Conservation (phyloP, 2,329 filamentous ascomycete genomes). For the Cadophora malorum region DNA sequence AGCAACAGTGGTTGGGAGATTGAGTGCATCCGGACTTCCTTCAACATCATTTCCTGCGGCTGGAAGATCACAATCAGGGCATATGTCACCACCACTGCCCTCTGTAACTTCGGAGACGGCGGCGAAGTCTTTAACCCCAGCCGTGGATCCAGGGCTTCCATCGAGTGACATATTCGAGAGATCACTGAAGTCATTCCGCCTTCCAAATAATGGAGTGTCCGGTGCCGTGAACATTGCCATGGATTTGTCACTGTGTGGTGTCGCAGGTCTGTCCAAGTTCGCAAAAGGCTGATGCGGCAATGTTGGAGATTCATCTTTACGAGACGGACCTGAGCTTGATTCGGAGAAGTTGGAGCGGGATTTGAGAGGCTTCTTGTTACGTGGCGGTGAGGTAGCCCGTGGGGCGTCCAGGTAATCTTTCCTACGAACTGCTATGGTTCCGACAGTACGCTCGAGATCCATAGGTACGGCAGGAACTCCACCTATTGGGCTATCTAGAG, state of each 20-base stretch:
- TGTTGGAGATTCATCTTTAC: background rate
- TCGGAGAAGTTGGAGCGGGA: slow-evolving; percentile 20
- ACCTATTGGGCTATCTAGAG: slow-evolving; percentile 37
- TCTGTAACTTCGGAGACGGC: background rate
- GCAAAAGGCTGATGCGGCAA: slow-evolving; percentile 1
- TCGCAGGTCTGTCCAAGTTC: slow-evolving; percentile 1
- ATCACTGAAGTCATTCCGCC: slow-evolving; percentile 6
- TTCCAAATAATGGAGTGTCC: slow-evolving; percentile 15
- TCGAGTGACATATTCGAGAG: slow-evolving; percentile 23
- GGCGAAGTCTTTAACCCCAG: slow-evolving; percentile 8
- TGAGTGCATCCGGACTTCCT: background rate
- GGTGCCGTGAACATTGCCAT: slow-evolving; percentile 25
- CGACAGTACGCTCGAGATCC: background rate
- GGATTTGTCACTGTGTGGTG: slow-evolving; percentile 13
- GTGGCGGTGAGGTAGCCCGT: background rate
- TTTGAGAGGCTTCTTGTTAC: slow-evolving; percentile 3
- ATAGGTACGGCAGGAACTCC: slow-evolving; percentile 29
- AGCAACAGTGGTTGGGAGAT: background rate
- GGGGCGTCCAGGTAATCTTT: slow-evolving; percentile 8
- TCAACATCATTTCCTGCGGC: background rate
- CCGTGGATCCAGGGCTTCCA: slow-evolving; percentile 12
- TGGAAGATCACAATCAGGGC: slow-evolving; percentile 23
- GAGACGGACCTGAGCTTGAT: background rate
- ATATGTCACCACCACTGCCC: background rate
- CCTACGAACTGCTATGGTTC: slow-evolving; percentile 12